Evolutionary conservation across 2,329 filamentous ascomycete genomes (phyloP), one percentile per base, ranked within the genome.

Genomic region (Immersiporthe knoxdaviesiana): DNA sequence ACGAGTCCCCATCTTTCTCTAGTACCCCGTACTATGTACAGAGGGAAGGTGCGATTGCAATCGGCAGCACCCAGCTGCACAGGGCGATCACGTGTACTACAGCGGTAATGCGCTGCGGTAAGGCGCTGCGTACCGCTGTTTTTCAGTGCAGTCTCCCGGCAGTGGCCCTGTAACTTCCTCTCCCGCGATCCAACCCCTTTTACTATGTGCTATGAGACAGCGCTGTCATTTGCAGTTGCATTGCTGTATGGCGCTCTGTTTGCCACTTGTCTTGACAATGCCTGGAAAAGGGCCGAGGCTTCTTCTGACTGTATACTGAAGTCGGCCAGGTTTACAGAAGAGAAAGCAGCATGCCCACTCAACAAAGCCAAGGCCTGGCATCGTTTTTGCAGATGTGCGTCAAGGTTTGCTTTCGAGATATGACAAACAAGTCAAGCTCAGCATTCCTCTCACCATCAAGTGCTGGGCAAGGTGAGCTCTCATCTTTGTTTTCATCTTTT

Each of bases 1-100:
- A 5, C 3, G 4, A 14, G 12, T 24, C 24, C 12, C 52, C 52
- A 56, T 30, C 16, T 30, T 47, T n/a, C 44, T n/a, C 44, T 7
- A 47, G 21, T 8, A 47, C 44, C n/a, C n/a, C n/a, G 16, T 4
- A 11, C 14, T 4, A n/a, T n/a, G n/a, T 56, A 7, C 4, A 6
- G 52, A 18, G n/a, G 47, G 63, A 56, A 56, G 63, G 27, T 65
- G 47, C 63, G 50, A 65, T 65, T 56, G 63, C 63, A 65, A 65
- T 32, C 54, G 18, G 32, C 30, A n/a, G 44, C 44, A n/a, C 30
- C 32, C 62, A 44, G 10, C 44, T n/a, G 50, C 35, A 21, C 50
- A n/a, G 21, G 24, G n/a, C n/a, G 32, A 65, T 65, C 63, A 65
- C 63, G 63, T 65, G 63, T 52, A 54, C 47, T 37, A 16, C 24